A percentile compares a stretch with the other conserved stretches of the same genome.
These are phyloP conservation scores for Wickerhamomyces sp. DNA, from an alignment of 1,139 yeast species.

Conservation along the genomic window DNA sequence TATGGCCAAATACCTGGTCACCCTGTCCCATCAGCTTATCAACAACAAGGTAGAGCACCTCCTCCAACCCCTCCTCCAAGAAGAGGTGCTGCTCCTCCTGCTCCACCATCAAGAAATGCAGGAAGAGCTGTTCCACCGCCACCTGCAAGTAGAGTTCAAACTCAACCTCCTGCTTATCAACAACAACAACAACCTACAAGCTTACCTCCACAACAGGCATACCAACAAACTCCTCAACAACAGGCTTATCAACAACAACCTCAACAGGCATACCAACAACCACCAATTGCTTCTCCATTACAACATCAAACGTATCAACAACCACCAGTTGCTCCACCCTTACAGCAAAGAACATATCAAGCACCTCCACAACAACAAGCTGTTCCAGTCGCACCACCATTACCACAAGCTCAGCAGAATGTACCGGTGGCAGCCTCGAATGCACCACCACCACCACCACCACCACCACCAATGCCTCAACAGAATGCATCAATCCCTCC, in stretches of 20 bases:
- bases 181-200: slow-evolving; percentile 24
- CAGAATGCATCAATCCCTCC: slow-evolving; percentile 10
- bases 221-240: slow-evolving; percentile 5
- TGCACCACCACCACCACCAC: slow-evolving; percentile 7
- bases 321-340: slow-evolving; percentile 4
- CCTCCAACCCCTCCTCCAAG: slow-evolving; percentile 36
- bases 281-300: slow-evolving; percentile 5
- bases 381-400: slow-evolving; percentile 6
- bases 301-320: slow-evolving; percentile 3
- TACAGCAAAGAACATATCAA: slow-evolving; percentile 1
- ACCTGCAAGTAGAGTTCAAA: slow-evolving; percentile 20
- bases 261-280: slow-evolving; percentile 13
- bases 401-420: slow-evolving; percentile 22
- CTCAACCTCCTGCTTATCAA: slow-evolving; percentile 18
- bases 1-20: slow-evolving; percentile 22
- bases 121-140: slow-evolving; percentile 31
- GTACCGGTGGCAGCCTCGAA: not conserved
- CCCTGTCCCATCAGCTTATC: slow-evolving; percentile 24
- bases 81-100: slow-evolving; percentile 30
- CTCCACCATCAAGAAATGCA: slow-evolving; percentile 36
- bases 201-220: not conserved
- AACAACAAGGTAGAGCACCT: slow-evolving; percentile 22
- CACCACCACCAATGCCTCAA: not conserved
- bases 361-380: slow-evolving; percentile 2
- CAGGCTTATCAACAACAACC: slow-evolving; percentile 2